A percentile compares a stretch with the other conserved stretches of the same genome.
Conservation (phyloP, 2,329 filamentous ascomycete species). For the Emydomyces testavorans region DNA sequence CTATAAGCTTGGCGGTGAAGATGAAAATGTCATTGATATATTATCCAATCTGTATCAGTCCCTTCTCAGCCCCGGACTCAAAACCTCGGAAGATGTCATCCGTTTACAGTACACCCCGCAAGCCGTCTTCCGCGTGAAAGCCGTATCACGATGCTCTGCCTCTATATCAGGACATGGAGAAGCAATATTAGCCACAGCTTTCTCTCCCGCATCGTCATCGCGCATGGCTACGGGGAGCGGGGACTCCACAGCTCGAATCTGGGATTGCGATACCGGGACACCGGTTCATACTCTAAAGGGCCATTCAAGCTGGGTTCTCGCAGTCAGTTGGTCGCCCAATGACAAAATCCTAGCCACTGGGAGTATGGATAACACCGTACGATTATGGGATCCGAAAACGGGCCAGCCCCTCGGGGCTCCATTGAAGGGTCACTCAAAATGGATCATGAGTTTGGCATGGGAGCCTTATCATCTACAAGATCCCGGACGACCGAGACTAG, state of each 20-base stretch:
- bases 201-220: constrained; percentile 66
- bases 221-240: constrained; percentile 79
- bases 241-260: constrained; percentile 82
- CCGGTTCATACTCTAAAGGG: constrained; percentile 61
- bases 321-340: constrained; percentile 77
- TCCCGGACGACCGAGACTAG: constrained; percentile 62
- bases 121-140: constrained; percentile 84
- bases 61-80: constrained; percentile 40
- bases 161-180: constrained; percentile 85
- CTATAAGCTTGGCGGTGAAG: constrained; percentile 37
- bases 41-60: constrained; percentile 41
- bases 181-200: constrained; percentile 74
- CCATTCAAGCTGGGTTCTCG: constrained; percentile 82
- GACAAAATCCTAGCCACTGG: constrained; percentile 72
- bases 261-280: constrained; percentile 85
- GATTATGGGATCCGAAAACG: constrained; percentile 75
- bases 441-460: constrained; percentile 80
- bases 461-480: constrained; percentile 81
- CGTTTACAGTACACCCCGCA: constrained; percentile 63
- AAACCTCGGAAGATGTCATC: constrained; percentile 50
- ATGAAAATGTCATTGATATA: constrained; percentile 35
- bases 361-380: constrained; percentile 84
- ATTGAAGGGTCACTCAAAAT: constrained; percentile 78
- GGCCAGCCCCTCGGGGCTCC: constrained; percentile 61
- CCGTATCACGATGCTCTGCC: constrained; percentile 79